Conservation (phyloP, 108 stramenopile species). For the Bacterosira constricta region DNA sequence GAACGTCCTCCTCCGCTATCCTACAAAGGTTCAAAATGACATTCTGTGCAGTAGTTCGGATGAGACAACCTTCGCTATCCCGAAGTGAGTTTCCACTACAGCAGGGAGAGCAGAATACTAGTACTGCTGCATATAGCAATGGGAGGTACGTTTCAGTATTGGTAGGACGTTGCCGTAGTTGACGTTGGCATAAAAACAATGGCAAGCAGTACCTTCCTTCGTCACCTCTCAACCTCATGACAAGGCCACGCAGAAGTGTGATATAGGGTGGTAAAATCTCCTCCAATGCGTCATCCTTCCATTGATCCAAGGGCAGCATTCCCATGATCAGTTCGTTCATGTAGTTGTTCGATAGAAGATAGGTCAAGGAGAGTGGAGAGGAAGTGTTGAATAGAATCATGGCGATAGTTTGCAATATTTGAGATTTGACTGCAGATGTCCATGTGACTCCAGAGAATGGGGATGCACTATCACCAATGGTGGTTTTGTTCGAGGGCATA, state of each 20-base stretch:
- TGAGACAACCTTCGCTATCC: conserved; percentile 56
- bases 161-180: background rate
- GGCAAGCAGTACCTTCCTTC: conserved; percentile 38
- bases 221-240: conserved; percentile 58
- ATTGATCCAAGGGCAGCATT: conserved; percentile 76
- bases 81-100: conserved; percentile 43
- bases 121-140: conserved; percentile 68
- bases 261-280: conserved; percentile 77
- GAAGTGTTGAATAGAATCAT: conserved; percentile 59
- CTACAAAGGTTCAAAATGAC: conserved; percentile 71
- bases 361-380: conserved; percentile 63
- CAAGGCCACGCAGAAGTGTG: conserved; percentile 69
- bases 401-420: conserved; percentile 70
- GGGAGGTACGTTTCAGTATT: conserved; percentile 53
- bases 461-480: background rate
- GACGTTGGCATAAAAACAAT: conserved; percentile 44
- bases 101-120: conserved; percentile 53
- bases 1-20: conserved; percentile 53
- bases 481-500: conserved; percentile 2
- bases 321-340: conserved; percentile 78
- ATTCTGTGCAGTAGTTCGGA: conserved; percentile 68
- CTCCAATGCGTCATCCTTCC: conserved; percentile 72
- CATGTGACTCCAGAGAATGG: conserved; percentile 69
- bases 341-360: conserved; percentile 79
- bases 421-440: conserved; percentile 74